phyloP scores from a whole-genome alignment of 2,329 filamentous ascomycete species.

The Neocucurbitaria cava region DNA sequence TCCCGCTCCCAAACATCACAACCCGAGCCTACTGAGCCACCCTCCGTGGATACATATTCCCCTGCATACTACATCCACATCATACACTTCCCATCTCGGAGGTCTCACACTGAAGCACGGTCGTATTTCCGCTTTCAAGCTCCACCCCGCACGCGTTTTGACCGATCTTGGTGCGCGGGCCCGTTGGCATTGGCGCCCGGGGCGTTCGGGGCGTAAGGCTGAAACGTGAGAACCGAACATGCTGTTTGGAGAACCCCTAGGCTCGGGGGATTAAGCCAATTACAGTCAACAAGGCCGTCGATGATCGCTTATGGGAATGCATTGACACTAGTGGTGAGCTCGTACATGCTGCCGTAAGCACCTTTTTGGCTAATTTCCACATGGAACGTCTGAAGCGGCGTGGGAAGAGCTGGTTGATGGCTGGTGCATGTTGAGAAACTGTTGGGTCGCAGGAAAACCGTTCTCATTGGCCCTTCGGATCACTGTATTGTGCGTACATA shows the following conservation, averaged over 20 bases:
- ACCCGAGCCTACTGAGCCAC: too few relatives aligned
- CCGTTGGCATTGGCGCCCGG: not conserved
- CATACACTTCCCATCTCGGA: not conserved
- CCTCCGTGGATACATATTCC: not conserved
- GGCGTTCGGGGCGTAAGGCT: slow-evolving; percentile 4
- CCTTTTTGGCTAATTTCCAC: too few relatives aligned
- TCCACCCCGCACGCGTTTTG: not conserved
- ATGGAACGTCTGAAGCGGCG: too few relatives aligned
- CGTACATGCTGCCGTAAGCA: too few relatives aligned
- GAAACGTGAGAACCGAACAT: not conserved
- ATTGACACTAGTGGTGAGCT: too few relatives aligned
- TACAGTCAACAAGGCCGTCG: too few relatives aligned
- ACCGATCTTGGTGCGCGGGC: not conserved
- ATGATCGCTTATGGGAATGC: too few relatives aligned
- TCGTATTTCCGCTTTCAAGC: not conserved
- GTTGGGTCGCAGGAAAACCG: too few relatives aligned
- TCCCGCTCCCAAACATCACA: not conserved
- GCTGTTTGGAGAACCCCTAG: not conserved
- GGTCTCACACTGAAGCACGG: slow-evolving; percentile 3
- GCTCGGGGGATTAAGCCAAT: not conserved
- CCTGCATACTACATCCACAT: not conserved
- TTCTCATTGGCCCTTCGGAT: too few relatives aligned
- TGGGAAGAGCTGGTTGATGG: too few relatives aligned
- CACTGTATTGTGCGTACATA: too few relatives aligned
- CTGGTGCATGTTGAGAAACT: too few relatives aligned